phyloP scores from a whole-genome alignment of 2,329 filamentous ascomycete species.

The Aspergillus alliaceus region DNA sequence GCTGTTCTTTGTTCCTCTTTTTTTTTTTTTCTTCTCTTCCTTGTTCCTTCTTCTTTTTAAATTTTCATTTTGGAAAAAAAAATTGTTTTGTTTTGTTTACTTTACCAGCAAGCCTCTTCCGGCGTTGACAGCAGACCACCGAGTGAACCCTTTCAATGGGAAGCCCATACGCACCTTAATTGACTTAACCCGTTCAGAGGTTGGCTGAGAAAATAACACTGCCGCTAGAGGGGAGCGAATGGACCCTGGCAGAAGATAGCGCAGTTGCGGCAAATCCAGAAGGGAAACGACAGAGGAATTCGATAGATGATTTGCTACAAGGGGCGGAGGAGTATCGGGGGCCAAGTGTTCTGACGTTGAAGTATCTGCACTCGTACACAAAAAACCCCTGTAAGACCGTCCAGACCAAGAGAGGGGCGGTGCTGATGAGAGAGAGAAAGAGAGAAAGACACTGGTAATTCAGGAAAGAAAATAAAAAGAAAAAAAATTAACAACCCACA shows the following conservation, averaged over 20 bases:
- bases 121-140: neutral
- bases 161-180: slow-evolving; percentile 14
- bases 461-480: neutral
- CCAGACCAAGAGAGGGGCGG: neutral
- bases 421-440: neutral
- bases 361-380: slow-evolving; percentile 7
- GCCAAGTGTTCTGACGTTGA: slow-evolving; percentile 7
- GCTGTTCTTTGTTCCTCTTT: slow-evolving; percentile 12
- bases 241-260: slow-evolving; percentile 21
- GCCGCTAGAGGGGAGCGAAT: slow-evolving; percentile 24
- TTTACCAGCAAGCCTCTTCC: neutral
- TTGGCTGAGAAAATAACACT: slow-evolving; percentile 13
- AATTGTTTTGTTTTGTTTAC: too few relatives aligned
- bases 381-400: slow-evolving; percentile 9
- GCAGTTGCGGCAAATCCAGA: slow-evolving; percentile 25
- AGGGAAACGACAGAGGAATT: slow-evolving; percentile 10
- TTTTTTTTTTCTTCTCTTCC: slow-evolving; percentile 4
- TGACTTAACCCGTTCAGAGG: neutral
- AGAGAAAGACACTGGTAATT: neutral
- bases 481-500: neutral
- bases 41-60: slow-evolving; percentile 1
- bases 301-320: slow-evolving; percentile 16
- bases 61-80: neutral
- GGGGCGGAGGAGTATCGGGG: slow-evolving; percentile 6
- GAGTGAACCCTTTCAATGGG: slow-evolving; percentile 2